Evolutionary conservation across 805 yeast genomes (phyloP), one percentile per base, ranked within the genome.

Genomic region (Lachancea sp.): DNA sequence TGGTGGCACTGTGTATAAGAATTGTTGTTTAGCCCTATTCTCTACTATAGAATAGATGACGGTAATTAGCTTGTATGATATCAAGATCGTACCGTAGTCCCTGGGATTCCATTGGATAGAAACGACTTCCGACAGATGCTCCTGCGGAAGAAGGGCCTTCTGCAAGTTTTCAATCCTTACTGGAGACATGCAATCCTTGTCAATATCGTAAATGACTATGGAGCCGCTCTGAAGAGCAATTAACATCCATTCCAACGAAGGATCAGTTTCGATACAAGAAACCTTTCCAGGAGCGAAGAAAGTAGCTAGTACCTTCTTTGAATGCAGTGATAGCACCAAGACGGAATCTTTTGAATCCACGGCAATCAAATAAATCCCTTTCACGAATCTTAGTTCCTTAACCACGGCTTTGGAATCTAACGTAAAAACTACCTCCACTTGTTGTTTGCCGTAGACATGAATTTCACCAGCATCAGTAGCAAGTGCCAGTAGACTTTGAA

Each of bases 41-140:
- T 76, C 74, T 0, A 78, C 68, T 23, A 92, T 50, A 1, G 85
- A 80, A 60, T 80, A 90, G 3, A 77, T 65, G 1, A 88, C 74
- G 0, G 89, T 87, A 34, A 77, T 69, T 41, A 76, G 77, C 3
- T 75, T 65, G 58, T 89, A 92, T 0, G 87, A 77, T 8, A 92
- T 74, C 47, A 92, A 68, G 2, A 92, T 45, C 0, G 82, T 70
- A 0, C 95, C 90, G 6, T 87, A 69, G 57, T 92, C 97, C 47
- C 97, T 71, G 4, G 99, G 98, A 54, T 86, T 92, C 74, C 95
- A 71, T 46, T 77, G 76, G 2, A 92, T 61, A 0, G 80, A 68
- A 1, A 75, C 56, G 1, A 88, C 92, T 1, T 84, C 78, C 0
- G 88, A 78, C 45, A 74, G 48, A 13, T 72, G 69, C 29, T 74